These are phyloP conservation scores for Alternaria sp. DNA, from an alignment of 2,329 filamentous ascomycete genomes.

Conservation along the genomic window DNA sequence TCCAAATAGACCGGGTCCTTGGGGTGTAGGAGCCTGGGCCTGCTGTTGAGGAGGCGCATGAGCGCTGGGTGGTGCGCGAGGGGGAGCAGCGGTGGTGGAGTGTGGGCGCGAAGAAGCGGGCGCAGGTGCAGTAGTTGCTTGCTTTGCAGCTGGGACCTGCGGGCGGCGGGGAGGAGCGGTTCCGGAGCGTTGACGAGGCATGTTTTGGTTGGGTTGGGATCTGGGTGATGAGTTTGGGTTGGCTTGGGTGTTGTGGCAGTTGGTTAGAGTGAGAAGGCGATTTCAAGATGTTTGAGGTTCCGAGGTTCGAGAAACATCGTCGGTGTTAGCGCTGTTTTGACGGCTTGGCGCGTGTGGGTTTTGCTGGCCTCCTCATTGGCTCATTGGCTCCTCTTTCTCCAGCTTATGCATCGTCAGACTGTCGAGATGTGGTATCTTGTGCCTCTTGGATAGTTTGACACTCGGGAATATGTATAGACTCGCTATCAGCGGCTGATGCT, in stretches of 20 bases:
- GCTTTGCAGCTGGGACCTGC: slow-evolving; percentile 52
- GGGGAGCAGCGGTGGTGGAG: slow-evolving; percentile 68
- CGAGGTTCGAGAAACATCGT: slow-evolving; percentile 44
- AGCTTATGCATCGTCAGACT: background rate
- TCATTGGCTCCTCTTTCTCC: background rate
- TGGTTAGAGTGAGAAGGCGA: slow-evolving; percentile 24
- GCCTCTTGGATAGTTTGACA: no score
- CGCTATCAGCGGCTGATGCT: no score
- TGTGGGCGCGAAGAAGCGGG: slow-evolving; percentile 62
- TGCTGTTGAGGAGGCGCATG: slow-evolving; percentile 61
- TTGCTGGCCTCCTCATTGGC: slow-evolving; percentile 15
- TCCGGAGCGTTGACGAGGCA: slow-evolving; percentile 61
- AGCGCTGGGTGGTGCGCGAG: slow-evolving; percentile 42
- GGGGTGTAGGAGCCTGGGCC: slow-evolving; percentile 55
- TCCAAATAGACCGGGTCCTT: slow-evolving; percentile 86
- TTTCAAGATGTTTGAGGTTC: slow-evolving; percentile 26
- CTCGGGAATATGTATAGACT: no score
- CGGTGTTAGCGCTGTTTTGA: slow-evolving; percentile 27
- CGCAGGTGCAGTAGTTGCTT: slow-evolving; percentile 63
- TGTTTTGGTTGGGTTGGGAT: slow-evolving; percentile 38
- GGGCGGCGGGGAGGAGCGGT: slow-evolving; percentile 56
- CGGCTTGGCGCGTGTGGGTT: slow-evolving; percentile 24
- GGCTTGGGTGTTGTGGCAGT: slow-evolving; percentile 3
- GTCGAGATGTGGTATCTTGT: background rate
- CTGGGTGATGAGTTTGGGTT: slow-evolving; percentile 11